Base-by-base conservation (phyloP, 352 stramenopile genomes). In the Pythium periplocum region DNA sequence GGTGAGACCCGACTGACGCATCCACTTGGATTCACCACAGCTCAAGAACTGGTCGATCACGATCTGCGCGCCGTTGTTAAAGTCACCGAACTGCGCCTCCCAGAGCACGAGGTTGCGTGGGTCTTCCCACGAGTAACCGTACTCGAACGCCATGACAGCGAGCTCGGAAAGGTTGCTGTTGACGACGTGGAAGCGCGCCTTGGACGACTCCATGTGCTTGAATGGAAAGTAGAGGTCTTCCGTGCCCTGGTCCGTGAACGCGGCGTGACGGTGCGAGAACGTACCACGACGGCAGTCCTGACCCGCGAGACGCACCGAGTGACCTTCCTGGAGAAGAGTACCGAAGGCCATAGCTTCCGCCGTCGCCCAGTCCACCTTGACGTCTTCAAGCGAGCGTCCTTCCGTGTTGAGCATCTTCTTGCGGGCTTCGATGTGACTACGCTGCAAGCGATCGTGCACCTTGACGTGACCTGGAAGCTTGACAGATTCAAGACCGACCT, bases 1-100 rank as follows among this genome's bases (percentile, higher is more conserved):
- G 53, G 90, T 73, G 5, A 96, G 59, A 17, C 86, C 84, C 2
- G 83, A 94, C 49, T 94, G 84, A 5, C 83, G 79, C 78, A 93
- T 88, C 87, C 86, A 96, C 68, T 96, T 96, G 58, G 76, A 84
- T 58, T 96, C 87, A 37, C 71, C 84, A 48, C 74, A 91, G 10
- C 80, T 73, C 33, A 96, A 66, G 60, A 96, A 96, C 53, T 89
- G 80, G 55, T 96, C 87, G 52, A 96, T 94, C 46, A 95, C 78
- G 39, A 90, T 90, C 55, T 96, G 87, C 34, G 83, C 87, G 32
- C 81, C 78, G 49, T 96, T 96, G 69, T 83, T 82, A 47, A 96
- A 96, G 62, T 96, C 87, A 9, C 87, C 87, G 50, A 96, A 96
- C 56, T 96, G 87, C 6, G 87, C 87, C 47, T 96, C 87, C 87